Evolutionary conservation across 2,329 filamentous ascomycete species (phyloP), one percentile per base, ranked within the genome.

Genomic region (Alternaria atra): DNA sequence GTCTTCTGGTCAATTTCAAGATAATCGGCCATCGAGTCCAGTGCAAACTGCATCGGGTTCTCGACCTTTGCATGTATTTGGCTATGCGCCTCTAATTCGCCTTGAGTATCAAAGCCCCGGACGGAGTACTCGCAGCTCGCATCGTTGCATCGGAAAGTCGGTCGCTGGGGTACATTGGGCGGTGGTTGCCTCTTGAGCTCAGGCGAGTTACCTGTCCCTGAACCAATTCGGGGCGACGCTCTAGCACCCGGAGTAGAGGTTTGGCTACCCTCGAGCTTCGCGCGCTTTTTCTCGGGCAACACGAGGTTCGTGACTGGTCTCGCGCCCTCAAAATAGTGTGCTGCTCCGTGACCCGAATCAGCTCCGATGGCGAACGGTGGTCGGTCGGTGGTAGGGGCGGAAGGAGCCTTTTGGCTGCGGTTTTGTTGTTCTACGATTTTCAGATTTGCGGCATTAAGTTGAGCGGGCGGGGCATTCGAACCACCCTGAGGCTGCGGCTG

Each of bases 221-320:
- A 66, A 32, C 62, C 57, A 30, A 81, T 66, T 47, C 74, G 77
- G 25, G 81, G 82, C 50, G 81, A 83, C 5, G 75, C 71, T 44
- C 74, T 77, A 7, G 76, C 69, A 40, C 70, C 77, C 29, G 81
- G 80, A 2, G 82, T 83, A 5, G 80, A 80, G 1, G 72, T 76
- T 42, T 79, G 75, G 58, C 78, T 83, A 32, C 71, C 76, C 15
- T 79, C 80, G 34, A 80, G 74, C 79, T 86, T 87, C 54, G 83
- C 81, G 69, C 82, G 85, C 79, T 89, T 89, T 57, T 81, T 80
- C 2, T 84, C 81, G 17, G 87, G 87, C 25, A 89, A 75, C 47
- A 86, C 84, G 47, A 90, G 80, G 64, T 87, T 85, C 52, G 83
- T 86, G 50, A 89, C 80, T 51, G 82, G 80, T 20, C 81, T 82